Evolutionary conservation across 2,329 filamentous ascomycete genomes (phyloP), one percentile per base, ranked within the genome.

Genomic region (Aspergillus japonicus): DNA sequence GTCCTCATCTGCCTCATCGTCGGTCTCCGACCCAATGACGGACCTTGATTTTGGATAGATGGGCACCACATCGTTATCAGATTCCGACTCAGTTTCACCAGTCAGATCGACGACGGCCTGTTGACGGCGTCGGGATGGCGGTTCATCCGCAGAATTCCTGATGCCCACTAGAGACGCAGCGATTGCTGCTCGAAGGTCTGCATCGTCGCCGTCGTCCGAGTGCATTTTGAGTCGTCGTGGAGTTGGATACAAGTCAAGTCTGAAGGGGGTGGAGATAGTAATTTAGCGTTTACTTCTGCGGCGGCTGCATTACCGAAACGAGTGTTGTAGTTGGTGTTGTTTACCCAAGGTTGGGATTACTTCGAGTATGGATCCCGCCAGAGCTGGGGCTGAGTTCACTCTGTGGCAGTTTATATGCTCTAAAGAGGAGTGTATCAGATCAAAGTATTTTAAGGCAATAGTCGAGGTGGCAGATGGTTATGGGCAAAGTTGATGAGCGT

Each of bases 21-120:
- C 68, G 2, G 64, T 69, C 21, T 71, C 69, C 14, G 71, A 70
- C 2, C 62, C 67, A 14, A 72, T 61, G 2, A 68, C 54, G 2
- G 72, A 69, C 7, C 67, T 68, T 14, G 69, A 71, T 47, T 73
- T 73, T 1, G 68, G 69, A 26, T 63, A 69, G 5, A 67, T 31
- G 21, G 68, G 51, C 6, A 68, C n/a, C 14, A 70, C 64, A 6
- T 69, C 68, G 33, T 29, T 29, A 0, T 72, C 68, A n/a, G 64
- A 52, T 49, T 69, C 70, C 0, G 72, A 73, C 12, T 74, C 71
- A 14, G 60, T 50, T 42, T 59, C 59, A 31, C 52, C 64, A 2
- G 75, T 76, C 19, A 77, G 58, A 54, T 77, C 75, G 21, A 76
- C 70, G 19, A 75, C 52, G 23, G 49, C 16, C n/a, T n/a, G 23